Base-by-base conservation (phyloP, 2,329 filamentous ascomycete genomes). In the Pestalotiopsis sp. region DNA sequence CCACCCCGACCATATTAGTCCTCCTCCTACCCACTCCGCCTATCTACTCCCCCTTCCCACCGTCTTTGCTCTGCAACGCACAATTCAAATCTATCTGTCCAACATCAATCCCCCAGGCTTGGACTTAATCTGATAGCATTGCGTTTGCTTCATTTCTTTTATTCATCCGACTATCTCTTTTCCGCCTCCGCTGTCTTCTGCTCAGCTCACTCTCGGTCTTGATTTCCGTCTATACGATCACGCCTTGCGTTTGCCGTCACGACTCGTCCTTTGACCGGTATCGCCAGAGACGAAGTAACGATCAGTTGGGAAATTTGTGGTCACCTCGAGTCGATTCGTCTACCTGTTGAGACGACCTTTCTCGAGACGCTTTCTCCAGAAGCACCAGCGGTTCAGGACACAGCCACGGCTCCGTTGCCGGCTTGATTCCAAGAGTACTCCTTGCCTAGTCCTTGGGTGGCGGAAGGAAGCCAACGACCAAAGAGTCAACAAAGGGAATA, bases 1-100 rank as follows among this genome's bases (percentile, higher is more conserved):
- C 64, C 56, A 56, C 64, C 64, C 64, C 64, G 58, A 66, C 64
- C 64, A 66, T 66, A 66, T 59, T 66, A 66, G 57, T 45, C 56
- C 56, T 45, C 36, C 52, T 49, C 23, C 56, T 66, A 59, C 64
- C 64, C 64, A 60, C 58, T 57, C 56, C 64, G 52, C 56, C 9
- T n/a, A 38, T 14, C 27, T 25, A 23, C 17, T 31, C 25, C 25
- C 49, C 63, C 25, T 49, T 25, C 39, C 27, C n/a, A 17, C 63
- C 25, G 59, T 62, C 59, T 62, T 52, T 52, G 45, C 45, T 52
- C 20, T 52, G 59, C 59, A 62, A 59, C 57, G 23, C 59, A 39
- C 59, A 62, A 23, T 52, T 52, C 45, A 5, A 52, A 52, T n/a
- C 45, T 52, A 63, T 31, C 25, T 23, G 38, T 41, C 60, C 38